A percentile compares a stretch with the other conserved stretches of the same genome.
Conservation (phyloP, 352 stramenopile genomes). For the Globisporangium echinulatum region DNA sequence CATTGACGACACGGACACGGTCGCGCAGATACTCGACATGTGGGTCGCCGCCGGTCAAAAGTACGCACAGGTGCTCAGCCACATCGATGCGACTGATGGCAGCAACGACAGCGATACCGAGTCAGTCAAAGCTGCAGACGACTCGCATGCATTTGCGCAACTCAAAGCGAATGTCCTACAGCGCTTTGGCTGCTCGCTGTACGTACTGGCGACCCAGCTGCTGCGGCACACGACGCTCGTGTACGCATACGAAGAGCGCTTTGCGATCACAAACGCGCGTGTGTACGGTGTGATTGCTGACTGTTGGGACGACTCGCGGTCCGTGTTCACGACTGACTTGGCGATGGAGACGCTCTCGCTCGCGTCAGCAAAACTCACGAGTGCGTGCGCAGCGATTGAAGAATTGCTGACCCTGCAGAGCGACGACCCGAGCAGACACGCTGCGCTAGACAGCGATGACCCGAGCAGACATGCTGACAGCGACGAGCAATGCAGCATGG, state of each 20-base stretch:
- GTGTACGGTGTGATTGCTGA: conserved; percentile 29
- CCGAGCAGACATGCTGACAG: too few relatives aligned
- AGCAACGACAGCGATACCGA: not conserved
- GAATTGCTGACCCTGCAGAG: not conserved
- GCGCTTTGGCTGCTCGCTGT: conserved; percentile 54
- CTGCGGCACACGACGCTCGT: conserved; percentile 51
- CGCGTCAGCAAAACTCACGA: conserved; percentile 45
- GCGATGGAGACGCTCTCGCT: conserved; percentile 57
- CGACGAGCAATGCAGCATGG: too few relatives aligned
- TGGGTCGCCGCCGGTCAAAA: conserved; percentile 61
- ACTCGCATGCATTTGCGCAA: too few relatives aligned
- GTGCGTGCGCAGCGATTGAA: conserved; percentile 24
- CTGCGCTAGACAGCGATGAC: too few relatives aligned
- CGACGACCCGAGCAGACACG: too few relatives aligned
- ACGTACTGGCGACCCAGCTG: conserved; percentile 55
- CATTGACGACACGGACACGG: conserved; percentile 22
- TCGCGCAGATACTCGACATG: conserved; percentile 60
- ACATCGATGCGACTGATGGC: conserved; percentile 16
- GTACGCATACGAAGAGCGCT: conserved; percentile 54
- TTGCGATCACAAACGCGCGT: conserved; percentile 48
- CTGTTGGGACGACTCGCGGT: conserved; percentile 29
- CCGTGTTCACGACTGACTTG: conserved; percentile 38
- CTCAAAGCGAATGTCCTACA: conserved; percentile 26
- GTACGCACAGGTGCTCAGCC: conserved; percentile 48
- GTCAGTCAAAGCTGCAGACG: not conserved